Conservation (phyloP, 1,284 basidiomycete species). For the Porogramme epimiltina region DNA sequence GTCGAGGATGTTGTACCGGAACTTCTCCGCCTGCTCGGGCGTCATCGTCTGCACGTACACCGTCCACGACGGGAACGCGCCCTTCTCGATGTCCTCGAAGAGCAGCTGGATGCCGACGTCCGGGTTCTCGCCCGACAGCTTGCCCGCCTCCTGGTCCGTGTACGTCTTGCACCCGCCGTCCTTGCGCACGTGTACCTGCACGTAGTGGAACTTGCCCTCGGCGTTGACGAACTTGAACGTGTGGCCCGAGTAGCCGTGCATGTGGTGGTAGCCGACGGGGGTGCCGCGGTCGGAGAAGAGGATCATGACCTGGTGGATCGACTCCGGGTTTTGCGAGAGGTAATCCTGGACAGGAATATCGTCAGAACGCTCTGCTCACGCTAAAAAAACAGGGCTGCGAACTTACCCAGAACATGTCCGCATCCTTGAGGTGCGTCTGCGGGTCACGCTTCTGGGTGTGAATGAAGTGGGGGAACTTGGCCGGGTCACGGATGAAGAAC, state of each 20-base stretch:
- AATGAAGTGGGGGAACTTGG: conserved; percentile 92
- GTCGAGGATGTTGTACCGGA: conserved; percentile 88
- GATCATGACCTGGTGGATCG: conserved; percentile 89
- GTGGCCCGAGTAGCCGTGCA: conserved; percentile 93
- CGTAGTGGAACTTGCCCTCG: conserved; percentile 82
- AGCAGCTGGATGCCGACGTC: conserved; percentile 81
- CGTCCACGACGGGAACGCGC: conserved; percentile 80
- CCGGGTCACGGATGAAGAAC: conserved; percentile 85
- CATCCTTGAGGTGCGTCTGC: conserved; percentile 84
- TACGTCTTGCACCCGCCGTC: conserved; percentile 84
- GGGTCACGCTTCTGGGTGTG: conserved; percentile 95
- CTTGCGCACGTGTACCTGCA: conserved; percentile 78
- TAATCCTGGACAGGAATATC: conserved; percentile 67
- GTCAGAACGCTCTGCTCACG: not conserved
- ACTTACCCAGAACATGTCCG: conserved; percentile 78
- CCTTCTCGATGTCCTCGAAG: conserved; percentile 79
- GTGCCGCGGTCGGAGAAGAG: conserved; percentile 92
- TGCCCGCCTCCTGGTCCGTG: conserved; percentile 53
- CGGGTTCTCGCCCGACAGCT: conserved; percentile 74
- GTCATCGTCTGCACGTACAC: conserved; percentile 92
- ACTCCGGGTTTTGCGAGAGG: conserved; percentile 89
- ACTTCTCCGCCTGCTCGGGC: conserved; percentile 84
- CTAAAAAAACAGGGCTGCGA: too few relatives aligned
- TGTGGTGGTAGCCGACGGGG: conserved; percentile 79
- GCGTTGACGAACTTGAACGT: conserved; percentile 89